A percentile compares a stretch with the other conserved stretches of the same genome.
Evolutionary conservation across 2,329 filamentous ascomycete genomes (phyloP).

Genomic region (Fusarium agapanthi): DNA sequence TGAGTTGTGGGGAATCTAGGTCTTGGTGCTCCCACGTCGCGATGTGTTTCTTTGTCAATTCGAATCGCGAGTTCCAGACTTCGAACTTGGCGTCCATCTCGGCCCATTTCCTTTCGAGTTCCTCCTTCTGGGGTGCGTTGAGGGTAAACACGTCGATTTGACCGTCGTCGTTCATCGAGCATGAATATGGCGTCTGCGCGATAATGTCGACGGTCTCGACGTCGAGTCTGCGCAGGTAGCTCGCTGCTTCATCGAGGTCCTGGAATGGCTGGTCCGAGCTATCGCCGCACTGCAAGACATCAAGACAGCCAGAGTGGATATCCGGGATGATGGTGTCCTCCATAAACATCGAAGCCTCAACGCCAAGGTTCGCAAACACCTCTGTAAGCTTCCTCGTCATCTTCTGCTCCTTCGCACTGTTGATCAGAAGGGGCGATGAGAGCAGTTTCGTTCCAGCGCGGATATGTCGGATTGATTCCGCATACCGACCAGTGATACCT

Average conservation of each 20-base stretch:
- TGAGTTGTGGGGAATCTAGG: neutral
- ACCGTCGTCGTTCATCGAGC: neutral
- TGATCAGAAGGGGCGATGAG: neutral
- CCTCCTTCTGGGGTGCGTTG: neutral
- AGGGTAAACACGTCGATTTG: neutral
- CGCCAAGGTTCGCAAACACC: slow-evolving; percentile 29
- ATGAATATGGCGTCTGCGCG: neutral
- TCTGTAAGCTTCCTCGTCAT: slow-evolving; percentile 28
- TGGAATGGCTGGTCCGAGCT: neutral
- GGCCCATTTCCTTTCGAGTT: neutral
- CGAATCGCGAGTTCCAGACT: slow-evolving; percentile 11
- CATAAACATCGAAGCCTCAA: slow-evolving; percentile 34
- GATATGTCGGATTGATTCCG: slow-evolving; percentile 33
- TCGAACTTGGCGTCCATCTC: slow-evolving; percentile 2
- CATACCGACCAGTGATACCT: slow-evolving; percentile 33
- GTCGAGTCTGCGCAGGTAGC: slow-evolving; percentile 17
- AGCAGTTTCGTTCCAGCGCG: slow-evolving; percentile 25
- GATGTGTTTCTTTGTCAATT: slow-evolving; percentile 12
- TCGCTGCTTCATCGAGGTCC: slow-evolving; percentile 28
- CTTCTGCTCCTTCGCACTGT: neutral
- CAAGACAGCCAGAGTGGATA: neutral
- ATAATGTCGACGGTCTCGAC: slow-evolving; percentile 2
- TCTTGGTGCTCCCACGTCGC: slow-evolving; percentile 1
- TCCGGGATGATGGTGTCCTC: slow-evolving; percentile 22
- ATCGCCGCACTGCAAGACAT: neutral